These are phyloP conservation scores for Bipolaris bicolor DNA, from an alignment of 2,329 filamentous ascomycete species.

Conservation along the genomic window DNA sequence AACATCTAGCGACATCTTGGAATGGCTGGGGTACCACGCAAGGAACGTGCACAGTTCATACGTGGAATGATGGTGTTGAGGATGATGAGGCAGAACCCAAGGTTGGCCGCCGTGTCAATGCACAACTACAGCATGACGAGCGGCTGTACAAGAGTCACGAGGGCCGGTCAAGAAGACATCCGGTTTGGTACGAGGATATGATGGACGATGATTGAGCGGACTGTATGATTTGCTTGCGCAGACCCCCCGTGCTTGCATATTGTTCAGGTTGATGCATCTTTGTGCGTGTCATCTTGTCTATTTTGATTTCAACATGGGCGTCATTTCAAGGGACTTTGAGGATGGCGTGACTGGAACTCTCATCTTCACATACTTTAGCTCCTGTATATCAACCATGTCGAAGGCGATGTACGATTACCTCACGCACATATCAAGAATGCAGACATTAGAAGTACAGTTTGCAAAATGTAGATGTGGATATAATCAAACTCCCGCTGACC, in stretches of 20 bases:
- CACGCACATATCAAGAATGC: not conserved
- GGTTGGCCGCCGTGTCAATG: slow-evolving; percentile 45
- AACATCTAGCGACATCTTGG: slow-evolving; percentile 74
- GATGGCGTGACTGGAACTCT: not conserved
- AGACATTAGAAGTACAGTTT: slow-evolving; percentile 3
- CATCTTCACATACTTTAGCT: not conserved
- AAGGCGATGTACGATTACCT: not conserved
- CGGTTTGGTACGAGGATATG: slow-evolving; percentile 39
- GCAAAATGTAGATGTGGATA: slow-evolving; percentile 38
- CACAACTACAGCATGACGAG: slow-evolving; percentile 46
- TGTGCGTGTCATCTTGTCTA: no score
- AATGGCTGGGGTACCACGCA: slow-evolving; percentile 76
- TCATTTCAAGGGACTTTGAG: no score
- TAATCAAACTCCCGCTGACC: slow-evolving; percentile 47
- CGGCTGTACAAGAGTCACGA: slow-evolving; percentile 37
- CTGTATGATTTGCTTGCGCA: slow-evolving; percentile 5
- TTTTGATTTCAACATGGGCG: no score
- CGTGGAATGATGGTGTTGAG: slow-evolving; percentile 71
- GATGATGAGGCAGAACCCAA: slow-evolving; percentile 63
- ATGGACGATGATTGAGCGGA: slow-evolving; percentile 33
- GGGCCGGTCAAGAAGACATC: slow-evolving; percentile 28
- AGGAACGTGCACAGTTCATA: slow-evolving; percentile 79
- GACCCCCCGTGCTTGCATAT: slow-evolving; percentile 8
- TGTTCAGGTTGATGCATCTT: not conserved
- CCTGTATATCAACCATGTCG: not conserved